Evolutionary conservation across 345 rosid species (phyloP).

Genomic region (Gossypium sturtianum): DNA sequence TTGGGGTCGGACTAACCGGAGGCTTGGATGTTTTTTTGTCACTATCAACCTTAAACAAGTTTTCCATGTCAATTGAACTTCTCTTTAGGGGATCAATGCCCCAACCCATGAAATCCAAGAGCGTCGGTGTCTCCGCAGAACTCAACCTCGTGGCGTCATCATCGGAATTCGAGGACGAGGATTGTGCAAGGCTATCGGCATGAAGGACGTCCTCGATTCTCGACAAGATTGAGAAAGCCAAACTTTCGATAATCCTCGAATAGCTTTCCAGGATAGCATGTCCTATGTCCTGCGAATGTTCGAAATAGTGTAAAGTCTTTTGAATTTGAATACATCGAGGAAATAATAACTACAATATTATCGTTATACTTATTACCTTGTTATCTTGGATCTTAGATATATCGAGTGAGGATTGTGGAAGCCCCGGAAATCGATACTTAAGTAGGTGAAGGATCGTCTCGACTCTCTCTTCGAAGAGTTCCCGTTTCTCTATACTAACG

Average conservation of each 20-base stretch:
- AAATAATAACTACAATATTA: not conserved
- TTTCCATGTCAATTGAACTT: not conserved
- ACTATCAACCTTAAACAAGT: not conserved
- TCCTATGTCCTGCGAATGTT: conserved; percentile 65
- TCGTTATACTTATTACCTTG: conserved; percentile 36
- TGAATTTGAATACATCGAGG: not conserved
- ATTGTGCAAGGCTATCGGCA: conserved; percentile 45
- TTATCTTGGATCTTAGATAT: conserved; percentile 81
- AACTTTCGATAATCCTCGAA: conserved; percentile 86
- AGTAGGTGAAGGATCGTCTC: conserved; percentile 69
- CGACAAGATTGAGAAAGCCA: conserved; percentile 71
- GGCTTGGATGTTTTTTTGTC: not conserved
- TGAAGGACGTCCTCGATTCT: conserved; percentile 84
- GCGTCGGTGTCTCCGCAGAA: not conserved
- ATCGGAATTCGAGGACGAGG: conserved; percentile 5
- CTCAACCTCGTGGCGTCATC: not conserved
- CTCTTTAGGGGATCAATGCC: not conserved
- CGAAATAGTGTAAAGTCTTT: not conserved
- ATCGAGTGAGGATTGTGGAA: conserved; percentile 84
- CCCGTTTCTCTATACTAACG: conserved; percentile 89
- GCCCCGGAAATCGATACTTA: conserved; percentile 78
- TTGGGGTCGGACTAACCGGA: not conserved
- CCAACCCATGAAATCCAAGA: conserved; percentile 15
- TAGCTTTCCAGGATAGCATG: conserved; percentile 92
- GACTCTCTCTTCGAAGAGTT: conserved; percentile 87